Base-by-base conservation (phyloP, 2,329 filamentous ascomycete species). In the Diaporthe longicolla region DNA sequence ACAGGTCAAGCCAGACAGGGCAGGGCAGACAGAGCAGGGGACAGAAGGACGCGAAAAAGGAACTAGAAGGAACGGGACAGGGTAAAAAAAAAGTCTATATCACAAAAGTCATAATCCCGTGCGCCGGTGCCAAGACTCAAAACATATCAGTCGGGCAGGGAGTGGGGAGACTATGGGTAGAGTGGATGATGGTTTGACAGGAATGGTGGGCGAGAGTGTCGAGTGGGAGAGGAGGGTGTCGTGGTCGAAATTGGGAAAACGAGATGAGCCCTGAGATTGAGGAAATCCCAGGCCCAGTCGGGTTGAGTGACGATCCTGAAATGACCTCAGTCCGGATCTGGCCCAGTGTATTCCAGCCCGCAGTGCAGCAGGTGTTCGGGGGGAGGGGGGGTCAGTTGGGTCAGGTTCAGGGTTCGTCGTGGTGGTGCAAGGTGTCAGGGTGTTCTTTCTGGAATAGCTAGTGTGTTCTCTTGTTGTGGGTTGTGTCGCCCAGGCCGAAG, bases 201-300 rank as follows among this genome's bases (percentile, higher is more conserved):
- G 40, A 43, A 43, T 37, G 24, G 8, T 29, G 17, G 59, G 26
- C 8, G 37, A 13, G 26, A 13, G 19, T 3, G 58, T 61, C 19
- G 32, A 35, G 29, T 37, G 43, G 8, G 61, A 15, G n/a, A 63
- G 40, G 7, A 43, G 15, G 63, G 48, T 68, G 40, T 17, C 32
- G 63, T 52, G 63, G 45, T 68, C 50, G 63, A 68, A 68, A 68
- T 54, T 35, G 63, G 45, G 35, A 68, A 52, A 65, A 72, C 61
- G 70, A 68, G 58, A 63, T 68, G 70, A 72, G 70, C 35, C 26
- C 35, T 65, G 40, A 72, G 61, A 72, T 72, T 72, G 58, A 68
- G 48, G 21, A 54, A 37, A 40, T 54, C 48, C 48, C 58, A 54
- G 58, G 43, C 52, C 43, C 43, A 24, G 57, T 43, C 58, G 24